phyloP scores from a whole-genome alignment of 352 stramenopile species.

The Phytophthora podocarpi region DNA sequence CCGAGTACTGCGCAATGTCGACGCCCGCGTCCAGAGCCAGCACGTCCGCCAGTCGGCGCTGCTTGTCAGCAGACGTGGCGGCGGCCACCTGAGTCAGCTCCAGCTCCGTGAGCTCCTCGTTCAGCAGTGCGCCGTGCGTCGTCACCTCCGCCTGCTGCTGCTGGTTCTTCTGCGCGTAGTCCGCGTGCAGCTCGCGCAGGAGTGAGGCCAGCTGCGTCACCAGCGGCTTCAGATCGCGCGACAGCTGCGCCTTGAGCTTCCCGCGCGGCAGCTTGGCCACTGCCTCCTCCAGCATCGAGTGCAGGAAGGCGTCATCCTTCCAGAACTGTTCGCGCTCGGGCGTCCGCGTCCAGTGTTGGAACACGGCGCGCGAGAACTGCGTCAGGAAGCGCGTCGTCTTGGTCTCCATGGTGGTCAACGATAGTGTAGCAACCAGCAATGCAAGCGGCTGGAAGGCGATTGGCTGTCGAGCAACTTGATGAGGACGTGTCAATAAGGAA shows the following conservation, averaged over 20 bases:
- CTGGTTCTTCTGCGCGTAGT: conserved; percentile 27
- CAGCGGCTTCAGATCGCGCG: conserved; percentile 39
- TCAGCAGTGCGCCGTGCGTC: conserved; percentile 37
- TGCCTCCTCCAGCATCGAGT: conserved; percentile 54
- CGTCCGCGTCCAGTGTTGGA: conserved; percentile 58
- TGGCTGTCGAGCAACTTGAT: too few species aligned
- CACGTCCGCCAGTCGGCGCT: conserved; percentile 31
- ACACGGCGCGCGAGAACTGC: conserved; percentile 60
- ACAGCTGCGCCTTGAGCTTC: conserved; percentile 51
- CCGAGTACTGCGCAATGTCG: conserved; percentile 1
- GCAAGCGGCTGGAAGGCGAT: not conserved
- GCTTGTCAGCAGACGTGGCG: conserved; percentile 15
- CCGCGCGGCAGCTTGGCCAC: conserved; percentile 62
- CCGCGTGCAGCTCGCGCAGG: conserved; percentile 41
- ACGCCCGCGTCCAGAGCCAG: conserved; percentile 46
- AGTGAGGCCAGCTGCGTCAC: conserved; percentile 34
- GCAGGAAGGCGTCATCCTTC: conserved; percentile 45
- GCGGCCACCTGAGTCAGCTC: conserved; percentile 38
- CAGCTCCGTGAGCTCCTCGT: conserved; percentile 62
- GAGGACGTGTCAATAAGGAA: not conserved
- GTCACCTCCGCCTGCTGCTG: not conserved
- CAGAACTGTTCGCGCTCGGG: conserved; percentile 53
- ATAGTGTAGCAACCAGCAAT: not conserved
- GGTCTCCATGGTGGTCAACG: conserved; percentile 34
- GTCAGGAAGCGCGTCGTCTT: conserved; percentile 62